Base-by-base conservation (phyloP, 345 rosid species). In the Chamaenerion angustifolium region DNA sequence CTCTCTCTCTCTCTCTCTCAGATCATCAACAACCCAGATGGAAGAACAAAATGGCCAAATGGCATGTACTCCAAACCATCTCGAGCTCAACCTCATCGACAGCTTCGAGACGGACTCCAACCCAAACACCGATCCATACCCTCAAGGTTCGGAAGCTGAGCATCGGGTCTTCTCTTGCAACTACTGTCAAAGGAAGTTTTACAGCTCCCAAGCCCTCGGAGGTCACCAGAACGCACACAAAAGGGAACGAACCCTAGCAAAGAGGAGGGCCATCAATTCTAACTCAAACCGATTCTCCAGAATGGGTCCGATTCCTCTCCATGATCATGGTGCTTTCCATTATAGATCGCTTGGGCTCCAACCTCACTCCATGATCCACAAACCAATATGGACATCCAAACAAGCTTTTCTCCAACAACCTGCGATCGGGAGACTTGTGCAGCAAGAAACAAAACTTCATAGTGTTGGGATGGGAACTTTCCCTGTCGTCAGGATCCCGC, bases 191-290 rank as follows among this genome's bases (percentile, higher is more conserved):
- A 74, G 96, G 45, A 92, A 82, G 73, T 92, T 92, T 54, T 77
- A 82, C 16, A 92, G 98, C 62, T 92, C 98, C 40, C 98, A 92
- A 65, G 96, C 98, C 15, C 90, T 92, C 21, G 98, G 98, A 2
- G 95, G 98, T 1, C 98, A 92, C 66, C 98, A 92, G 67, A 92
- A 92, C 65, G 98, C 96, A 18, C 98, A 87, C 64, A 92, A 84
- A 71, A 82, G 84, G 16, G 98, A 87, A 51, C 70, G 95, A 61
- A 92, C 94, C n/a, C 68, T 92, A 10, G 95, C 98, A 55, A 92
- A 84, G 75, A 92, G 57, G 46, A 65, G 60, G n/a, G n/a, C n/a
- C n/a, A 51, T 46, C 1, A 64, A 66, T 11, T 51, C 64, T n/a
- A 45, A 59, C 53, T 46, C 65, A 0, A 62, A 58, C 35, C 43